Conservation (phyloP, 176 grass and related monocot genomes). For the Tillandsia fasciculata region DNA sequence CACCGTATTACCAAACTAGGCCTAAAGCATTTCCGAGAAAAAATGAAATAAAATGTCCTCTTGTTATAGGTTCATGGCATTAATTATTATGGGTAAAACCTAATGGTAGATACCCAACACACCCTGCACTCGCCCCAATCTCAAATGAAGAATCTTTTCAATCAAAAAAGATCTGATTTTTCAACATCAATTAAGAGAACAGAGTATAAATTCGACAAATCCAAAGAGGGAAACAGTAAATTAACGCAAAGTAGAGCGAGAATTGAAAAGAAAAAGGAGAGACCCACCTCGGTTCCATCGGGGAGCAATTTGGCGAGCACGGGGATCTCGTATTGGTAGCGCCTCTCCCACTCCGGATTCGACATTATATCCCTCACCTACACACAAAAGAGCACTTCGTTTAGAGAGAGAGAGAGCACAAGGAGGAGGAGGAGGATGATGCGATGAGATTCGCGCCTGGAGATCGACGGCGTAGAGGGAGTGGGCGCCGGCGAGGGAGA, state of each 20-base stretch:
- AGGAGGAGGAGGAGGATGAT: not conserved
- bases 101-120: too few relatives aligned
- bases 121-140: too few relatives aligned
- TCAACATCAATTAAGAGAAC: not conserved
- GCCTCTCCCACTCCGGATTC: conserved; percentile 57
- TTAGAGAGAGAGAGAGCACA: not conserved
- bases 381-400: not conserved
- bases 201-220: not conserved
- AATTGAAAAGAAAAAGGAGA: not conserved
- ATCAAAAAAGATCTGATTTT: not conserved
- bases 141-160: not conserved
- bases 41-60: too few relatives aligned
- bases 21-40: too few relatives aligned
- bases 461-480: conserved; percentile 68
- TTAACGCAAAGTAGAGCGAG: not conserved
- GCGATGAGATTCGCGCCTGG: conserved; percentile 23
- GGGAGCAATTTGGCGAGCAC: conserved; percentile 64
- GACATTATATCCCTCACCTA: conserved; percentile 78
- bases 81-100: too few relatives aligned
- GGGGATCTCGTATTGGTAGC: conserved; percentile 94
- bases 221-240: not conserved
- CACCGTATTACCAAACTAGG: too few relatives aligned
- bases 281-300: conserved; percentile 61
- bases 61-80: too few relatives aligned
- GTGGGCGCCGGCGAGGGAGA: conserved; percentile 43